Evolutionary conservation across 495 filamentous ascomycete genomes (phyloP).

Genomic region (Tuber aestivum): DNA sequence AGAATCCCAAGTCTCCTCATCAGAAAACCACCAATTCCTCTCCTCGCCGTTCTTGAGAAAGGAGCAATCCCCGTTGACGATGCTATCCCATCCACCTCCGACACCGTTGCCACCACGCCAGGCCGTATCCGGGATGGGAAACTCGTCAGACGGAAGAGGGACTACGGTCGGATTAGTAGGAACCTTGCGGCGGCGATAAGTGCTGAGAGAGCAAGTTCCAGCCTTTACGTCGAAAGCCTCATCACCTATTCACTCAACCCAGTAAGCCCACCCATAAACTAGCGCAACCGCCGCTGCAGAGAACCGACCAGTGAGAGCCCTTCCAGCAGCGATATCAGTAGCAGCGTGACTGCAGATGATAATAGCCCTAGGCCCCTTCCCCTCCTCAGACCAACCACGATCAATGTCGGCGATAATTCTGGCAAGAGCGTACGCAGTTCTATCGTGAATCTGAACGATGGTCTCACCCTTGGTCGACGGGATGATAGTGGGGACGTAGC

Average conservation of each 20-base stretch:
- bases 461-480: constrained; percentile 70
- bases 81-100: constrained; percentile 72
- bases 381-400: constrained; percentile 50
- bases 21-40: constrained; percentile 48
- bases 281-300: not conserved
- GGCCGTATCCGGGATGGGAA: constrained; percentile 46
- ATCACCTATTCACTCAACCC: constrained; percentile 44
- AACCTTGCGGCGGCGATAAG: constrained; percentile 48
- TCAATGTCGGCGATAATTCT: constrained; percentile 69
- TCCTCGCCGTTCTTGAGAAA: constrained; percentile 76
- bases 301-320: constrained; percentile 57
- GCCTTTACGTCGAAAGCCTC: constrained; percentile 72
- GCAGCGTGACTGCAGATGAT: constrained; percentile 90
- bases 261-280: constrained; percentile 56
- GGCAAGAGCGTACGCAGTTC: constrained; percentile 63
- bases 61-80: constrained; percentile 72
- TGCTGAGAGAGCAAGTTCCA: constrained; percentile 77
- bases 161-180: constrained; percentile 38
- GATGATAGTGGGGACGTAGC: constrained; percentile 55
- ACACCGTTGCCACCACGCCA: constrained; percentile 66
- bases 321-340: constrained; percentile 73
- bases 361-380: constrained; percentile 49
- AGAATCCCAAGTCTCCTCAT: constrained; percentile 42
- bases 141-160: constrained; percentile 15
- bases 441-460: constrained; percentile 70